Evolutionary conservation across 345 rosid species (phyloP).

Genomic region (Psidium friedrichsthalianum): DNA sequence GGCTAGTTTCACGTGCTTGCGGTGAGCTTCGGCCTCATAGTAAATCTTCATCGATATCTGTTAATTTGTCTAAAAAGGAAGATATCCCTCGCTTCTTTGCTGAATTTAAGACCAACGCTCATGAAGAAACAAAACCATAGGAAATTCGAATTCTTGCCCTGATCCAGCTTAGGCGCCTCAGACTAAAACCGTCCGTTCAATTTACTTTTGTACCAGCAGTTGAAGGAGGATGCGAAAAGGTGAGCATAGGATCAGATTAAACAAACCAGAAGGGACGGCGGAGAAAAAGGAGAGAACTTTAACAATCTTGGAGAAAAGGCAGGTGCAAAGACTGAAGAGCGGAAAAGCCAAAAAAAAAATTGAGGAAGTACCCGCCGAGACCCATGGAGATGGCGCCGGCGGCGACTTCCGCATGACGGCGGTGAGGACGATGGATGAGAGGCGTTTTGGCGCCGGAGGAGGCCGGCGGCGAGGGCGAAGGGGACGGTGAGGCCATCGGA

Average conservation of each 20-base stretch:
- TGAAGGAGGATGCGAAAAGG: background rate
- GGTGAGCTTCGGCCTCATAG: background rate
- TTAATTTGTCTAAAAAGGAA: background rate
- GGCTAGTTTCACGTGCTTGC: background rate
- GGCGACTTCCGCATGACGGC: slow-evolving; percentile 92
- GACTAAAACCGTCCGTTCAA: background rate
- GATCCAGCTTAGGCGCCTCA: background rate
- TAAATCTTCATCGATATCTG: background rate
- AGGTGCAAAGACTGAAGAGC: background rate
- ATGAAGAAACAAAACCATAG: background rate
- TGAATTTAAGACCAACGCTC: background rate
- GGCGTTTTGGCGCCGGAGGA: slow-evolving; percentile 92
- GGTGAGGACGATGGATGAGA: slow-evolving; percentile 81
- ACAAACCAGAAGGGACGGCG: too few species aligned
- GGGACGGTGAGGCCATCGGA: slow-evolving; percentile 97
- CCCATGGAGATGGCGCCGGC: slow-evolving; percentile 99
- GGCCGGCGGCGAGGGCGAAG: slow-evolving; percentile 92
- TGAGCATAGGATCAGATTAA: too few species aligned
- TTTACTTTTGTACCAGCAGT: background rate
- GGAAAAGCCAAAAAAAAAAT: background rate
- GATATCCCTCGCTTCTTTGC: background rate
- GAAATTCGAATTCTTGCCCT: background rate
- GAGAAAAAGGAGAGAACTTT: background rate
- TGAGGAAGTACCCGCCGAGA: slow-evolving; percentile 62
- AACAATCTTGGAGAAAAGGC: background rate